Conservation (phyloP, 139 green algal genomes). For the Tetraselmis striata region DNA sequence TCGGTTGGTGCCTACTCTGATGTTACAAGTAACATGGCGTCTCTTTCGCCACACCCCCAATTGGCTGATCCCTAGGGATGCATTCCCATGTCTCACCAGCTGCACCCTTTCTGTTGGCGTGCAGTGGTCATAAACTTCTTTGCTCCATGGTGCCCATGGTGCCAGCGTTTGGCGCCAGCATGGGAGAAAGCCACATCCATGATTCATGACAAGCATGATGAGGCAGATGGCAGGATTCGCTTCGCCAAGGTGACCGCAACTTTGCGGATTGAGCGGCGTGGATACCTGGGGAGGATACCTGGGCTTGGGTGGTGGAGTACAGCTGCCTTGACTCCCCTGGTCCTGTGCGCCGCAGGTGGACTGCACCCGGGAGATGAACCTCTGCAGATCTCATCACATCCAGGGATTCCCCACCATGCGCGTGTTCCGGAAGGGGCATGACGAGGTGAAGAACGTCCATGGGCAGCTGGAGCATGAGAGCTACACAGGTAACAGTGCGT, state of each 20-base stretch:
- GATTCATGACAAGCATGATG: slow-evolving; percentile 81
- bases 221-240: slow-evolving; percentile 75
- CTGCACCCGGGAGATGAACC: slow-evolving; percentile 72
- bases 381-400: slow-evolving; percentile 85
- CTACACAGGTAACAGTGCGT: slow-evolving; percentile 60
- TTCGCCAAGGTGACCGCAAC: slow-evolving; percentile 93
- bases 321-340: too few species aligned
- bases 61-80: too few species aligned
- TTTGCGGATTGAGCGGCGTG: too few species aligned
- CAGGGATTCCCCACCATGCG: slow-evolving; percentile 92
- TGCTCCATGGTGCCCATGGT: slow-evolving; percentile 94
- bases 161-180: slow-evolving; percentile 84
- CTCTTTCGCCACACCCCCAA: not conserved
- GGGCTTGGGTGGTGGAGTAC: too few species aligned
- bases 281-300: too few species aligned
- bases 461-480: slow-evolving; percentile 58
- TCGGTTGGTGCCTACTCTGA: slow-evolving; percentile 22
- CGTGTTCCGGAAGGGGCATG: slow-evolving; percentile 83
- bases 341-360: slow-evolving; percentile 72
- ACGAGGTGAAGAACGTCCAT: slow-evolving; percentile 53
- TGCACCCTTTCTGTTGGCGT: not conserved
- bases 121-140: slow-evolving; percentile 91
- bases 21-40: not conserved
- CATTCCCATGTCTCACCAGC: not conserved
- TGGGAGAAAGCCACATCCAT: slow-evolving; percentile 86